Evolutionary conservation across 441 rosid species (phyloP), one percentile per base, ranked within the genome.

Genomic region (Arabidopsis lyrata): DNA sequence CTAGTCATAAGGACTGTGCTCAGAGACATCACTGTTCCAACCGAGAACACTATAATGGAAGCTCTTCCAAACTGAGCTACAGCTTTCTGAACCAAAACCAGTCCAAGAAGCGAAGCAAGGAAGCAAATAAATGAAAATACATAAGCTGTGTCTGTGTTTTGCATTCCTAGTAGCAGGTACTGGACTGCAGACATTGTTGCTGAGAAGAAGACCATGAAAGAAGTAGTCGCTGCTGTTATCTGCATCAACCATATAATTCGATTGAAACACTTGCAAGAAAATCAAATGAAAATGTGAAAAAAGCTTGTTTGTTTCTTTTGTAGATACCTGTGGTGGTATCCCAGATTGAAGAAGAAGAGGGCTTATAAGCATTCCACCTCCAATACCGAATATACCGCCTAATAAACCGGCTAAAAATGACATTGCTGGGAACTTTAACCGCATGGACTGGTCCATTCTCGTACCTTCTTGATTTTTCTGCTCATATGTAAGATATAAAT

Each of bases 161-260:
- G 85, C 94, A 95, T 88, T 27, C 99, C 93, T 24, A 86, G 36
- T 61, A 92, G n/a, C 50, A 92, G 47, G 78, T 92, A 90, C 42
- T 92, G 97, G 11, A 92, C 77, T 2, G 93, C 89, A 3, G 97
- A 95, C 99, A 92, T 92, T 6, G 89, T 87, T n/a, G 99, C 89
- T 7, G 99, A 95, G 81, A 95, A 95, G 80, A 90, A 89, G 38
- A 95, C 97, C 97, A 92, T 90, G 86, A 92, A 90, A 2, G 99
- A 89, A 65, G 94, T 89, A 0, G 99, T 88, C 48, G 96, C 97
- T 50, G 99, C 92, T 18, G 97, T 89, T 61, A 84, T 82, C 97
- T 90, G 78, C 74, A 73, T 31, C 59, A 47, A 83, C 65, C 66
- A 72, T 5, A 64, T 32, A 22, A 22, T 22, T 58, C 16, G 0